Evolutionary conservation across 129 eudicot species (phyloP).

Genomic region (Pulicaria dysenterica): DNA sequence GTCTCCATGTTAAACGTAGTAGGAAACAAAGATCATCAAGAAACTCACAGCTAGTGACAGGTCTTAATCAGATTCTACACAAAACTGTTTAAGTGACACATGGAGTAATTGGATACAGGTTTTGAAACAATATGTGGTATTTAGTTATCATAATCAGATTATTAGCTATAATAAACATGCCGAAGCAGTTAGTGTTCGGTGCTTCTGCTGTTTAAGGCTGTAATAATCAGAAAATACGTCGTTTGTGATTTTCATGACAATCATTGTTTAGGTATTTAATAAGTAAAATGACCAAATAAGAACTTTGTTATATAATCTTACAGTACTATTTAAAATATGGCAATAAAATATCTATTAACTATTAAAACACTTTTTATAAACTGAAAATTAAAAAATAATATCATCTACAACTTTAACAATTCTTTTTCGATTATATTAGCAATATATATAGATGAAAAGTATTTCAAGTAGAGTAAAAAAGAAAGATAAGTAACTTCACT

Average conservation of each 20-base stretch:
- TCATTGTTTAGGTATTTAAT: background rate
- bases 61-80: constrained; percentile 20
- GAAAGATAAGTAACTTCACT: background rate
- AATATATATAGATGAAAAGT: background rate
- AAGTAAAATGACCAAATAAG: background rate
- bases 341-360: background rate
- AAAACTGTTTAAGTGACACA: constrained; percentile 7
- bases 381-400: background rate
- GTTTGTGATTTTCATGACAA: background rate
- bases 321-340: background rate
- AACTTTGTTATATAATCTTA: background rate
- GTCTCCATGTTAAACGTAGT: constrained; percentile 26
- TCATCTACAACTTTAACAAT: background rate
- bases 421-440: background rate
- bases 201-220: background rate
- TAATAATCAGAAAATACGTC: background rate
- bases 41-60: constrained; percentile 10
- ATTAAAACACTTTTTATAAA: background rate
- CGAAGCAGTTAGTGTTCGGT: background rate
- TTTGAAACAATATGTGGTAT: background rate
- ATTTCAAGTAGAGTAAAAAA: background rate
- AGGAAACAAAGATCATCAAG: constrained; percentile 17
- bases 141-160: constrained; percentile 7
- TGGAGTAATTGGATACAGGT: background rate
- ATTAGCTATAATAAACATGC: background rate